Percentiles rank a stretch among this genome's conserved stretches.
These are phyloP conservation scores for Sphaerulina vaccinii DNA, from an alignment of 2,329 filamentous ascomycete genomes.

Conservation along the genomic window DNA sequence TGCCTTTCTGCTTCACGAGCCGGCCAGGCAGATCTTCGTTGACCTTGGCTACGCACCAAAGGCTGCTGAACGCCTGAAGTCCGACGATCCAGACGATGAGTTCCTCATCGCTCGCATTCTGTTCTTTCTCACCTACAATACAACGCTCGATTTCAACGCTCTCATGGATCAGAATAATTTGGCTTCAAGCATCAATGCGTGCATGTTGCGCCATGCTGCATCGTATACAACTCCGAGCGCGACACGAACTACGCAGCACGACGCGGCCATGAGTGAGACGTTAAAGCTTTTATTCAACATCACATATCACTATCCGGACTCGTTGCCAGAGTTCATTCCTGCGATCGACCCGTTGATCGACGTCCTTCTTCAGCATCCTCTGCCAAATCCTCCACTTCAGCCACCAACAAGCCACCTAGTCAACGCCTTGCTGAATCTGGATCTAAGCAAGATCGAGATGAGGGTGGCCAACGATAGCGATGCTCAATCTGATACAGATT, in stretches of 20 bases:
- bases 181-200: slow-evolving; percentile 64
- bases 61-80: slow-evolving; percentile 68
- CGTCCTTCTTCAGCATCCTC: slow-evolving; percentile 63
- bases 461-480: slow-evolving; percentile 25
- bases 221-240: slow-evolving; percentile 46
- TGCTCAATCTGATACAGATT: slow-evolving; percentile 54
- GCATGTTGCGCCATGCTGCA: slow-evolving; percentile 64
- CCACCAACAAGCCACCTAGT: slow-evolving; percentile 69
- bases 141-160: slow-evolving; percentile 63
- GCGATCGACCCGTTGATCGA: slow-evolving; percentile 69
- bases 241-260: slow-evolving; percentile 58
- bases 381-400: slow-evolving; percentile 66
- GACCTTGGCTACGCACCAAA: slow-evolving; percentile 66
- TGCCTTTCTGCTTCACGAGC: slow-evolving; percentile 67
- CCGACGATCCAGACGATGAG: slow-evolving; percentile 75
- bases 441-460: slow-evolving; percentile 51
- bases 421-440: slow-evolving; percentile 78
- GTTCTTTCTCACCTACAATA: slow-evolving; percentile 76
- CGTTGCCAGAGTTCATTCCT: slow-evolving; percentile 61
- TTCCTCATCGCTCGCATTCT: slow-evolving; percentile 78
- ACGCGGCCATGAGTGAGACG: slow-evolving; percentile 79
- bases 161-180: slow-evolving; percentile 67
- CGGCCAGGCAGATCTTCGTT: slow-evolving; percentile 70
- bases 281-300: slow-evolving; percentile 89
- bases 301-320: slow-evolving; percentile 68